Base-by-base conservation (phyloP, 129 eudicot species). In the Flaveria ramosissima region DNA sequence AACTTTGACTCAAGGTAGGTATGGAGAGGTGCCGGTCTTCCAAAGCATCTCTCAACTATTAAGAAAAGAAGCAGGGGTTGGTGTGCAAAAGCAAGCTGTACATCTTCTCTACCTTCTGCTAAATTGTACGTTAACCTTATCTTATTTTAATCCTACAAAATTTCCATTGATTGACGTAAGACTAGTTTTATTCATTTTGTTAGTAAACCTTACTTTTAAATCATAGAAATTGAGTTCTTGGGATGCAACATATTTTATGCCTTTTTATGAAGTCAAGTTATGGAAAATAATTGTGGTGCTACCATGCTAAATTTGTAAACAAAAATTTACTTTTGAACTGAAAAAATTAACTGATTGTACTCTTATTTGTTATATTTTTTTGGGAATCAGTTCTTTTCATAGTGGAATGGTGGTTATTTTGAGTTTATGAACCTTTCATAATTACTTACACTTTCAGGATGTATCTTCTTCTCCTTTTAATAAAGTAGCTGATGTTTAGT, bases 51-150 rank as follows among this genome's bases (percentile, higher is more conserved):
- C 93, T 71, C 84, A 78, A 74, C 80, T 94, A 23, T 76, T 94
- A 79, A 82, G 85, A 75, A 91, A 86, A 80, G 93, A 84, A 79
- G 83, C 92, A 48, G 93, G 97, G 57, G 57, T 87, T 72, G 75
- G 51, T 70, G 88, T 91, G 69, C 96, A 83, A 70, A 86, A 84
- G 84, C 90, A 85, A 84, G 83, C 90, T 13, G 82, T 91, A 9
- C 89, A 78, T 84, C 90, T 88, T 66, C 86, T 94, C 59, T 85
- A 87, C 70, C 88, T 89, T 73, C 88, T 94, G 77, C 83, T 90
- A 63, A 94, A 89, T 78, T 94, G 98, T 94, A 85, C 84, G 88
- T 14, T 75, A 77, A 51, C 42, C 30, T 71, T 45, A 11, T 79
- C 26, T 52, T 53, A 69, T 20, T 74, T 4, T 70, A n/a, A 27